These are phyloP conservation scores for Hypoxylon cercidicola DNA, from an alignment of 495 filamentous ascomycete genomes.

Conservation along the genomic window DNA sequence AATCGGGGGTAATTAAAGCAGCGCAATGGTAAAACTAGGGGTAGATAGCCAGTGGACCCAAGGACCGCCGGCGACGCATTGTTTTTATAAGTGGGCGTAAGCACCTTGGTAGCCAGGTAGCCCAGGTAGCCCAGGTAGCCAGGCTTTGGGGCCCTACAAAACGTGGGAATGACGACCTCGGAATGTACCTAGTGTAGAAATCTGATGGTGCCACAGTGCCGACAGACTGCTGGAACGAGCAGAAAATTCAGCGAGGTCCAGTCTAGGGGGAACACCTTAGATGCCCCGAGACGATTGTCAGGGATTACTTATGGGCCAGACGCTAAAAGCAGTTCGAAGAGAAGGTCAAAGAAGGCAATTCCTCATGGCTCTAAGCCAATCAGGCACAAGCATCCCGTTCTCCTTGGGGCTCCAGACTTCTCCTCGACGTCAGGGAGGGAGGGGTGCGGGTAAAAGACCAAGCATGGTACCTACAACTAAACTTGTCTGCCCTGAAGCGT, in stretches of 20 bases:
- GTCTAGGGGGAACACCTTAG: conserved; percentile 26
- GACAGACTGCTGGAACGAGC: conserved; percentile 21
- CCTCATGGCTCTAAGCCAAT: conserved; percentile 36
- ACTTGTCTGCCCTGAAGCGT: conserved; percentile 3
- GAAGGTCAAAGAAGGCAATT: conserved; percentile 48
- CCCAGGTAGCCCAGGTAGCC: no score
- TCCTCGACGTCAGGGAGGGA: conserved; percentile 43
- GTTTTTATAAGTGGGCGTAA: conserved; percentile 43
- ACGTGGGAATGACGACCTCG: conserved; percentile 32
- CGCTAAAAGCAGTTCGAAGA: conserved; percentile 44
- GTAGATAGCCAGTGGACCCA: conserved; percentile 33
- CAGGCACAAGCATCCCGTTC: conserved; percentile 6
- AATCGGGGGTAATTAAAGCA: conserved; percentile 42
- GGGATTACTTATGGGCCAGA: conserved; percentile 37
- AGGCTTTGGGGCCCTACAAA: conserved; percentile 7
- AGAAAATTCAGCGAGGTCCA: conserved; percentile 36
- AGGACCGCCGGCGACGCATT: conserved; percentile 36
- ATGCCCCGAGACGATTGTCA: conserved; percentile 27
- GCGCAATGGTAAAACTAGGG: conserved; percentile 39
- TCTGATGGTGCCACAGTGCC: conserved; percentile 34
- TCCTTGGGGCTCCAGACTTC: conserved; percentile 39
- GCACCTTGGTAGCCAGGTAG: conserved; percentile 26
- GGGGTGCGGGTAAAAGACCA: conserved; percentile 38
- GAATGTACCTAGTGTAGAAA: conserved; percentile 22
- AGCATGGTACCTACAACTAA: conserved; percentile 22